Evolutionary conservation across 164 flowering plant genomes (phyloP).

Genomic region (Brasenia schreberi): DNA sequence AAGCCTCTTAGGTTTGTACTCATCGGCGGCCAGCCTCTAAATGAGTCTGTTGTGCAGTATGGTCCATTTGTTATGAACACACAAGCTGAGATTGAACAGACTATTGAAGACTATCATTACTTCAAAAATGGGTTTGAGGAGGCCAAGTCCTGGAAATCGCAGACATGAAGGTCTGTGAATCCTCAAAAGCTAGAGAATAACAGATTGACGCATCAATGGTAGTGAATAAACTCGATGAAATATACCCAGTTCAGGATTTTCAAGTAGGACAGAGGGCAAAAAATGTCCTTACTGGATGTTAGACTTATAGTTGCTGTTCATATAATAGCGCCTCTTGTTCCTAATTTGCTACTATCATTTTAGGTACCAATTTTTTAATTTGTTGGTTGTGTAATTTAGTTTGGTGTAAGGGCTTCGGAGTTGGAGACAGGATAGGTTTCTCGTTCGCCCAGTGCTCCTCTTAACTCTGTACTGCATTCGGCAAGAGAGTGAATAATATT

Average conservation of each 20-base stretch:
- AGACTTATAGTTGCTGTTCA: not conserved
- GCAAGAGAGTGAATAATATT: not conserved
- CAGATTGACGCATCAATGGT: not conserved
- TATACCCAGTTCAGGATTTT: not conserved
- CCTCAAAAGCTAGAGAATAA: not conserved
- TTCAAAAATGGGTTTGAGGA: slow-evolving; percentile 67
- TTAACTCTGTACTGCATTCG: not conserved
- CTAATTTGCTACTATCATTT: not conserved
- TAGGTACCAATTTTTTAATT: not conserved
- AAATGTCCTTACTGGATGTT: not conserved
- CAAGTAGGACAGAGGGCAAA: not conserved
- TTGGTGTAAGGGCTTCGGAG: not conserved
- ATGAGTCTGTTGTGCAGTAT: slow-evolving; percentile 54
- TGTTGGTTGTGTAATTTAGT: not conserved
- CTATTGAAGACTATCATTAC: slow-evolving; percentile 55
- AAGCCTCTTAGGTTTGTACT: slow-evolving; percentile 45
- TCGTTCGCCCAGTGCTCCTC: not conserved
- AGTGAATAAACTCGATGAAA: not conserved
- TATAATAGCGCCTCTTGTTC: not conserved
- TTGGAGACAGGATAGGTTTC: not conserved
- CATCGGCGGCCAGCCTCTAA: slow-evolving; percentile 67
- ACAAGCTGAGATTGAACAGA: slow-evolving; percentile 65
- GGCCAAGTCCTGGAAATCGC: slow-evolving; percentile 57
- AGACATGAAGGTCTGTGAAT: slow-evolving; percentile 3
- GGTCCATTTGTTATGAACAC: slow-evolving; percentile 97